Percentiles rank a stretch among this genome's conserved stretches.
Conservation (phyloP, 2,329 filamentous ascomycete species). For the Claviceps digitariae region DNA sequence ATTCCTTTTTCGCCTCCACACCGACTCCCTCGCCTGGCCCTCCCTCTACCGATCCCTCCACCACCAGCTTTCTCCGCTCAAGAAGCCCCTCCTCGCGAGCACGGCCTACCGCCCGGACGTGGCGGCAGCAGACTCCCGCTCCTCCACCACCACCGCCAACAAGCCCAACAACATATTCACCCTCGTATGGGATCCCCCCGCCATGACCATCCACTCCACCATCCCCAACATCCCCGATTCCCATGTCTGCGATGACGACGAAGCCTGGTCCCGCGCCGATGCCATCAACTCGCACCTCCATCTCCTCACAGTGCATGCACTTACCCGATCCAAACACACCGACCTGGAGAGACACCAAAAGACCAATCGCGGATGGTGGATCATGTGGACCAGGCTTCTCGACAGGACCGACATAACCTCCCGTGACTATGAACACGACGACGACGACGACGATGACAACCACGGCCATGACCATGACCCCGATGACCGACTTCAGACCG, state of each 20-base stretch:
- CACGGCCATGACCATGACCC: conserved; percentile 5
- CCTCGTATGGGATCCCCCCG: conserved; percentile 45
- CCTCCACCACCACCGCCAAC: conserved; percentile 4
- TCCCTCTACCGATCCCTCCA: conserved; percentile 46
- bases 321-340: conserved; percentile 26
- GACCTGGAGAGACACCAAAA: conserved; percentile 50
- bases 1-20: conserved; percentile 51
- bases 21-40: conserved; percentile 43
- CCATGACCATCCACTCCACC: conserved; percentile 2
- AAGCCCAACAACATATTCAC: conserved; percentile 36
- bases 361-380: conserved; percentile 55
- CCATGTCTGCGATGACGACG: conserved; percentile 8
- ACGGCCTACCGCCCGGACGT: conserved; percentile 42
- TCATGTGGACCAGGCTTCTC: conserved; percentile 49
- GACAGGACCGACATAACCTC: conserved; percentile 16
- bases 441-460: conserved; percentile 7
- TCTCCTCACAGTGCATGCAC: conserved; percentile 40
- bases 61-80: conserved; percentile 44
- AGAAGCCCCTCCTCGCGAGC: conserved; percentile 41
- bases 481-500: too few relatives aligned
- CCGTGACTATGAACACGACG: not conserved
- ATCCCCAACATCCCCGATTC: conserved; percentile 4
- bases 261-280: conserved; percentile 44
- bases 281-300: conserved; percentile 53
- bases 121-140: conserved; percentile 4